Base-by-base conservation (phyloP, 1,284 basidiomycete genomes). In the Ceratobasidium sp. region DNA sequence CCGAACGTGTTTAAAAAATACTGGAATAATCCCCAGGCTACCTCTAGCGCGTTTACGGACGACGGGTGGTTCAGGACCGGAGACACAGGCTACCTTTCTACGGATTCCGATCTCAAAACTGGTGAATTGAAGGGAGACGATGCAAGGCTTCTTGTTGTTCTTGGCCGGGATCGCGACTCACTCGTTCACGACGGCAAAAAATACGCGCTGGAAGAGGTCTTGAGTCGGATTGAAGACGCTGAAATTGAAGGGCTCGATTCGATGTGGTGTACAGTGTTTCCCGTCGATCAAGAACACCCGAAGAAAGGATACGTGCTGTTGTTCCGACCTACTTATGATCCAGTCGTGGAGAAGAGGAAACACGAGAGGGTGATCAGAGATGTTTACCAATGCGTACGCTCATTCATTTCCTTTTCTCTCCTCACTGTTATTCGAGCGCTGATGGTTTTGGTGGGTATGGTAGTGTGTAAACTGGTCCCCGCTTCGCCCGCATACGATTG, bases 391-490 rank as follows among this genome's bases (percentile, higher is more conserved):
- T n/a, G n/a, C 33, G 67, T 69, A 26, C 26, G 67, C 57, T n/a
- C 9, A 15, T 3, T 20, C 42, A n/a, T 17, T 9, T 38, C n/a
- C 46, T 42, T 52, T 46, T 13, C 66, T 33, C 67, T 54, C 23
- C 38, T 66, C 17, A n/a, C 17, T 13, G 33, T 42, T 28, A 5
- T 48, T 42, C 33, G 28, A 9, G 7, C 6, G 57, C 10, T 20
- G 33, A 5, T 17, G 28, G 17, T 3, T 28, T n/a, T n/a, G n/a
- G n/a, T n/a, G n/a, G n/a, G n/a, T n/a, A n/a, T n/a, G n/a, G 6
- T 26, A 69, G 67, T 69, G 67, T 38, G n/a, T 69, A 9, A n/a
- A 69, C 15, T 69, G 54, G 67, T 69, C 67, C 57, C 67, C 67
- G 2, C 67, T 69, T 15, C 50, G 67, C 33, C 50, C 54, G n/a